Percentiles rank a stretch among this genome's conserved stretches.
phyloP scores from a whole-genome alignment of 192 early-diverging fungal species.

The Backusella circina region DNA sequence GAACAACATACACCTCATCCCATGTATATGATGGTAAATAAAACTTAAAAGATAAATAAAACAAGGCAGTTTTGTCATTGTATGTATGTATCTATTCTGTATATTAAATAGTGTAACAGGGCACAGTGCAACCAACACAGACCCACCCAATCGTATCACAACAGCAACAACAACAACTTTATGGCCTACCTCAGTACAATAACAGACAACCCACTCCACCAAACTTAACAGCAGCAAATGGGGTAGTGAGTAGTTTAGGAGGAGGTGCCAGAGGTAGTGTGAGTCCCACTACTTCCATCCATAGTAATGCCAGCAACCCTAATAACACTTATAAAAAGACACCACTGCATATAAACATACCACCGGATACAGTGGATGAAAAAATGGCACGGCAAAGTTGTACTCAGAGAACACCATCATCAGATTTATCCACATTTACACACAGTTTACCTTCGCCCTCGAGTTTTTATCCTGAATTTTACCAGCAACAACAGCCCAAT shows the following conservation, averaged over 20 bases:
- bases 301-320: constrained; percentile 15
- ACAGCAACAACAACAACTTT: not conserved
- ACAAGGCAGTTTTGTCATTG: not conserved
- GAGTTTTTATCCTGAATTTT: constrained; percentile 72
- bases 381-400: not conserved
- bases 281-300: constrained; percentile 29
- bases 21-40: constrained; percentile 14
- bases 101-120: constrained; percentile 1
- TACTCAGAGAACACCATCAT: not conserved
- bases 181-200: not conserved
- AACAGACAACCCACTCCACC: not conserved
- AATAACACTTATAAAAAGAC: constrained; percentile 4
- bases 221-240: not conserved
- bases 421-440: constrained; percentile 49
- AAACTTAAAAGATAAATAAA: not conserved
- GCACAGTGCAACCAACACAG: not conserved
- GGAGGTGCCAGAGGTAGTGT: not conserved
- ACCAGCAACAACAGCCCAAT: constrained; percentile 47
- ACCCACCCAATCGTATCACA: not conserved
- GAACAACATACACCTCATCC: constrained; percentile 4
- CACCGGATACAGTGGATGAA: not conserved
- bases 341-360: constrained; percentile 5
- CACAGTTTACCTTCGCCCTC: constrained; percentile 78
- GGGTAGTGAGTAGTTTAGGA: not conserved
- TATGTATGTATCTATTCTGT: not conserved